Conservation (phyloP, 306 rosid species). For the Dryas drummondii region DNA sequence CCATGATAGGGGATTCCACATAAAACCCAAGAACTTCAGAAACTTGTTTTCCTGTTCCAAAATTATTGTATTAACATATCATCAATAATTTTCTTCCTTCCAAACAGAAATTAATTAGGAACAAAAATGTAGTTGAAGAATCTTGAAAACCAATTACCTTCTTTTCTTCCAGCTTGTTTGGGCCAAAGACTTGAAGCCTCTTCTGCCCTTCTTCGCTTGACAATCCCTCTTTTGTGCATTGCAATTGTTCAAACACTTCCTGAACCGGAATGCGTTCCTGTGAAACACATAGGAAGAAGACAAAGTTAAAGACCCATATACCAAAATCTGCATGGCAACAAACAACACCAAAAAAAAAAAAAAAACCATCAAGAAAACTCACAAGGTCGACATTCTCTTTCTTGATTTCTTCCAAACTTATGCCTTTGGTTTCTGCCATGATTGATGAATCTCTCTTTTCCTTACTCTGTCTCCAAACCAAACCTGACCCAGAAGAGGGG, state of each 20-base stretch:
- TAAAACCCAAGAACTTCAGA: slow-evolving; percentile 82
- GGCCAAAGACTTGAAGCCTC: slow-evolving; percentile 74
- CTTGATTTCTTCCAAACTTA: slow-evolving; percentile 68
- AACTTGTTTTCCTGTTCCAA: slow-evolving; percentile 65
- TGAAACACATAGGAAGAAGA: background rate
- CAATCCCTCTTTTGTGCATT: slow-evolving; percentile 73
- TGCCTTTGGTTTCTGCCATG: slow-evolving; percentile 16
- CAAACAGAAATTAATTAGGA: background rate
- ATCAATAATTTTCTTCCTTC: background rate
- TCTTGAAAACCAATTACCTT: slow-evolving; percentile 34
- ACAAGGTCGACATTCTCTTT: slow-evolving; percentile 79
- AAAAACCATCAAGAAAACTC: slow-evolving; percentile 7
- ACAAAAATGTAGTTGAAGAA: background rate
- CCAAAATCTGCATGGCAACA: background rate
- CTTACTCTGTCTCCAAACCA: background rate
- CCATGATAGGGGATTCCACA: slow-evolving; percentile 99
- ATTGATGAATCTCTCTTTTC: background rate
- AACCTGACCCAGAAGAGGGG: background rate
- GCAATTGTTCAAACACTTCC: slow-evolving; percentile 78
- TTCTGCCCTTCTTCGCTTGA: slow-evolving; percentile 64
- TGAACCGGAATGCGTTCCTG: slow-evolving; percentile 78
- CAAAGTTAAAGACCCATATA: background rate
- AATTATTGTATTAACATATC: background rate
- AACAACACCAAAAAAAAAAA: background rate
- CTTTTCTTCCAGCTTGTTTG: slow-evolving; percentile 82